These are phyloP conservation scores for Kodamaea restingae DNA, from an alignment of 805 yeast genomes.

Conservation along the genomic window DNA sequence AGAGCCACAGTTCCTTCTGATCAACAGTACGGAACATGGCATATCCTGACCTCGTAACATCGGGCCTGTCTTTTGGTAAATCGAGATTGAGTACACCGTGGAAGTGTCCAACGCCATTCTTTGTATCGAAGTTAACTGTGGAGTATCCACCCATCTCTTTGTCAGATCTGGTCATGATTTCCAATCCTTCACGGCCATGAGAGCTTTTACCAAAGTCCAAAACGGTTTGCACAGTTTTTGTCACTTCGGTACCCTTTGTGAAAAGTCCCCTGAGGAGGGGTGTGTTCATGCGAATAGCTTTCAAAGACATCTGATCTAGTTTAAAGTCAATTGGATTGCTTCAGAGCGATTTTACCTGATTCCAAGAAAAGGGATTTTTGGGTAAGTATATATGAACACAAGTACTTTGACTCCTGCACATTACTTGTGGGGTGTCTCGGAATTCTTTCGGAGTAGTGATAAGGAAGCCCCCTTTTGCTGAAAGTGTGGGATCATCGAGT, in stretches of 20 bases:
- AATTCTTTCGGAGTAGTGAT: conserved; percentile 2
- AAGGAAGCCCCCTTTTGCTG: conserved; percentile 2
- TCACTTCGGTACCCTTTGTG: conserved; percentile 26
- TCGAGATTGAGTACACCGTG: conserved; percentile 66
- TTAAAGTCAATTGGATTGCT: conserved; percentile 2
- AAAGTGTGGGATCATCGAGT: background rate
- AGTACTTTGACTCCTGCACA: conserved; percentile 4
- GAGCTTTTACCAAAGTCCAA: conserved; percentile 54
- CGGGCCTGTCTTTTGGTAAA: conserved; percentile 59
- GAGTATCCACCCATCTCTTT: conserved; percentile 77
- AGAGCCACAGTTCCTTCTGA: conserved; percentile 48
- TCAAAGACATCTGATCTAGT: conserved; percentile 31
- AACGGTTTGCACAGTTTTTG: conserved; percentile 37
- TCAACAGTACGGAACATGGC: conserved; percentile 83
- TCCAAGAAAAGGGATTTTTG: conserved; percentile 1
- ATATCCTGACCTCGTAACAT: conserved; percentile 64
- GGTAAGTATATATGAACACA: conserved; percentile 6
- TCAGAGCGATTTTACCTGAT: background rate
- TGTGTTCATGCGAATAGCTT: conserved; percentile 38
- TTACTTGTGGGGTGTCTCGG: conserved; percentile 1
- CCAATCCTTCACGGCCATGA: conserved; percentile 33
- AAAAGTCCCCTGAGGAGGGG: conserved; percentile 32
- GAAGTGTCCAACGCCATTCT: conserved; percentile 33
- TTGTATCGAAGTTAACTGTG: conserved; percentile 50
- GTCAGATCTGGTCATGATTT: conserved; percentile 62